Percentiles rank a stretch among this genome's conserved stretches.
Evolutionary conservation across 306 rosid species (phyloP).

Genomic region (Senna tora): DNA sequence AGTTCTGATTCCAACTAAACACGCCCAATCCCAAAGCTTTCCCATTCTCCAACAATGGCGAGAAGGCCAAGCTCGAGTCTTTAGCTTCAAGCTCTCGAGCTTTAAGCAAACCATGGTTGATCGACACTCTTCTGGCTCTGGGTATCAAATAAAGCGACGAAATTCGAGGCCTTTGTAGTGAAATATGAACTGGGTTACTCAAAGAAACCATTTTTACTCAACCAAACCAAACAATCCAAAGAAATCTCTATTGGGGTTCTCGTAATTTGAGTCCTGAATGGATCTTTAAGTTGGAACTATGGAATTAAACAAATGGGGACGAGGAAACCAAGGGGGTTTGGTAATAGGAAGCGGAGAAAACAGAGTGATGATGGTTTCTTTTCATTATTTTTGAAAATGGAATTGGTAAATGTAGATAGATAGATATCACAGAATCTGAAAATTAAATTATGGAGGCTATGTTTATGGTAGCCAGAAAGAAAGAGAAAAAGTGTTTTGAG

Average conservation of each 20-base stretch:
- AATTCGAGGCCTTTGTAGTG: constrained; percentile 39
- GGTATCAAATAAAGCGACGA: constrained; percentile 42
- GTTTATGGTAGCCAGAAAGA: background rate
- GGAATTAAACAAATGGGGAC: constrained; percentile 23
- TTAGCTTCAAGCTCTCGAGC: constrained; percentile 35
- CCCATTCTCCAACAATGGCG: constrained; percentile 48
- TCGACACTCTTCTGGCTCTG: constrained; percentile 38
- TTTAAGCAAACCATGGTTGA: constrained; percentile 37
- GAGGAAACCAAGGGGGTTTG: constrained; percentile 38
- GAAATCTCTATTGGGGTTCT: constrained; percentile 2
- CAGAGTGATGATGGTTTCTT: constrained; percentile 25
- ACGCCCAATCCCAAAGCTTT: constrained; percentile 24
- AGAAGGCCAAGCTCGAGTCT: constrained; percentile 47
- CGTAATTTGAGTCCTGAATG: background rate
- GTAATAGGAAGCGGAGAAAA: constrained; percentile 37
- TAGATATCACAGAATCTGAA: background rate
- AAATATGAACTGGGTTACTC: constrained; percentile 48
- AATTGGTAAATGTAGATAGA: background rate
- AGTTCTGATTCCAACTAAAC: constrained; percentile 42
- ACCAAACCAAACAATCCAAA: background rate
- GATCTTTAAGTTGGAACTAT: background rate
- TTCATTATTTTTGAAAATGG: background rate
- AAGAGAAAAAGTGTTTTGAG: background rate
- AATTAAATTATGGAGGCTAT: background rate
- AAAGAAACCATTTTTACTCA: constrained; percentile 47